Base-by-base conservation (phyloP, 371 early-diverging fungal genomes). In the Chytridiales sp. region DNA sequence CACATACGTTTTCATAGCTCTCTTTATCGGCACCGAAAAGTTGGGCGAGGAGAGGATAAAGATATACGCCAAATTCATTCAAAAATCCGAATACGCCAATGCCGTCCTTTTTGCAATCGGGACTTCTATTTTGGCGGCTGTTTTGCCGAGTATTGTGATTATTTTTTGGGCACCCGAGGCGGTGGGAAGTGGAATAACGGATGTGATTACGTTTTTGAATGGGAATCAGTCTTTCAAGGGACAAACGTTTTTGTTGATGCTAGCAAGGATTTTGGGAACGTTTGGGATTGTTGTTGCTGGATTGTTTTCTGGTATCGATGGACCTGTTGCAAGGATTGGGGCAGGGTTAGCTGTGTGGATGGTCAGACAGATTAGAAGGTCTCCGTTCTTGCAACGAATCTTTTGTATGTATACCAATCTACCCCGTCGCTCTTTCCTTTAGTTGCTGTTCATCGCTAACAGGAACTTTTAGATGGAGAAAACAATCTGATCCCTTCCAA, bases 111-210 rank as follows among this genome's bases (percentile, higher is more conserved):
- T 59, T 44, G 74, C 69, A 19, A 32, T 70, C 11, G 55, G 67
- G 54, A 73, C 61, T 13, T 61, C 61, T 9, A 32, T 74, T 1
- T 31, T 61, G 9, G 56, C 50, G 11, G 54, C 66, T 30, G 13
- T 74, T 1, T 30, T 62, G 26, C 65, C 70, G 0, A 24, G 67
- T 15, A n/a, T 49, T 24, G 35, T 67, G 17, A 52, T 66, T 38
- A 42, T 67, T 29, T 48, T 56, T 32, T 47, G 59, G 19, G 66
- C 62, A 32, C 74, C 70, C 4, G 43, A 27, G n/a, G 65, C 68
- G 3, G 56, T 62, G n/a, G 74, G 74, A 3, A 62, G 62, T 2
- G 74, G 74, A 21, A 74, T 74, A 70, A 47, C 70, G n/a, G 66
- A 69, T 15, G 66, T 74, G 19, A 67, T 74, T 41, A 57, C 68